Evolutionary conservation across 441 rosid species (phyloP), one percentile per base, ranked within the genome.

Genomic region (Manihot esculenta): DNA sequence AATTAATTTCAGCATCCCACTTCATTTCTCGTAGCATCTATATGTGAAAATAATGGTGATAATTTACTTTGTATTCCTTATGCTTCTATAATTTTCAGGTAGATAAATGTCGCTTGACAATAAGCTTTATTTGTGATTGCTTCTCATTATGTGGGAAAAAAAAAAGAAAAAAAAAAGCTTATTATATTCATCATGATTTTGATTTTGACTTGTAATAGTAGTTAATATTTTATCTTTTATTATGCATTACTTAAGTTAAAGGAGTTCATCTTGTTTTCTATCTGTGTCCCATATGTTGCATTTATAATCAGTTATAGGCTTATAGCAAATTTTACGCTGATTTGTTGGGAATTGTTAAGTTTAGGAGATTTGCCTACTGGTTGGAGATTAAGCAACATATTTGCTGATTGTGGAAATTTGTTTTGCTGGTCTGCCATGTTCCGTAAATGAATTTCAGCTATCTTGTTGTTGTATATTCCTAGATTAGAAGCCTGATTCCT

Each of bases 21-120:
- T 59, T 71, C 49, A 24, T 47, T 74, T 54, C 67, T 58, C 42
- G 12, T 14, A 33, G 65, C 42, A 35, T 72, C 44, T 12, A 49
- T 17, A 6, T 71, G 62, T 13, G 24, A 70, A 30, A 18, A n/a
- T 27, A 53, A 41, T 5, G 53, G 49, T 33, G 55, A 30, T 42
- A n/a, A 48, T 23, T 68, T 17, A 55, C 51, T 54, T 41, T 54
- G 15, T 42, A 10, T 23, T 17, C 53, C 71, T 17, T 54, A 24
- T 21, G 55, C 15, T 11, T 69, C 14, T 20, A 69, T 33, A 2
- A 30, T 54, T 55, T 44, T 55, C 38, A 24, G 3, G 8, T 23
- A n/a, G n/a, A n/a, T n/a, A n/a, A n/a, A n/a, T n/a, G n/a, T n/a
- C n/a, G n/a, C n/a, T n/a, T n/a, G n/a, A n/a, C n/a, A n/a, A n/a